Percentiles rank a stretch among this genome's conserved stretches.
Conservation (phyloP, 1,284 basidiomycete species). For the Termitomyces sp. region DNA sequence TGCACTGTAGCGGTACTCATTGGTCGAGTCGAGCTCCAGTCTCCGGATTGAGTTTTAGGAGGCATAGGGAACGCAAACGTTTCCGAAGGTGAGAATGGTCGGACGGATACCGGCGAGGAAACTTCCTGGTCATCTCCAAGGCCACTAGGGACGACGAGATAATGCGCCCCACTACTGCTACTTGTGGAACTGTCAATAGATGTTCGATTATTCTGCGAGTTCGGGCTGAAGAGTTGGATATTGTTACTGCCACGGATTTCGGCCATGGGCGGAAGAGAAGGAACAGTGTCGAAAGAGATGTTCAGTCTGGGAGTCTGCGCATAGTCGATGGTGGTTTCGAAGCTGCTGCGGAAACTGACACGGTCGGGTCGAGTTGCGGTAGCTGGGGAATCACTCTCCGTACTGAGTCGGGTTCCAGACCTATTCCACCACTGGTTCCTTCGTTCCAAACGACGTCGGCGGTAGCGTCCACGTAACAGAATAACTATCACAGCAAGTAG, state of each 20-base stretch:
- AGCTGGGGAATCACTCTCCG: slow-evolving; percentile 21
- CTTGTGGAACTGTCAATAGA: slow-evolving; percentile 36
- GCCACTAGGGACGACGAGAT: slow-evolving; percentile 29
- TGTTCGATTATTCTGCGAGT: slow-evolving; percentile 20
- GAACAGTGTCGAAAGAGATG: slow-evolving; percentile 20
- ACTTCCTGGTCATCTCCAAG: slow-evolving; percentile 19
- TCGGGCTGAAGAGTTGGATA: slow-evolving; percentile 12
- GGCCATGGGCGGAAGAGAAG: slow-evolving; percentile 42
- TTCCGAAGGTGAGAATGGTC: slow-evolving; percentile 60
- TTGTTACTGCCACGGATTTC: slow-evolving; percentile 31
- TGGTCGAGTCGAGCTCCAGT: slow-evolving; percentile 22
- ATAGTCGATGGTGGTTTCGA: slow-evolving; percentile 33
- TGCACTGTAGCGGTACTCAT: slow-evolving; percentile 17
- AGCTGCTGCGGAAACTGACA: slow-evolving; percentile 29
- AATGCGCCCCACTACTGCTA: slow-evolving; percentile 31
- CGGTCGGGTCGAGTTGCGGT: slow-evolving; percentile 12
- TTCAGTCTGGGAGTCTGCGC: slow-evolving; percentile 18
- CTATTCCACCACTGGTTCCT: slow-evolving; percentile 29
- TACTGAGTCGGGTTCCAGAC: slow-evolving; percentile 10
- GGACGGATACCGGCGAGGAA: slow-evolving; percentile 50
- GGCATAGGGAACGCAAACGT: slow-evolving; percentile 63
- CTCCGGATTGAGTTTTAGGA: slow-evolving; percentile 30
- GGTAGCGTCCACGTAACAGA: slow-evolving; percentile 27
- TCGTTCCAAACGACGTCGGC: slow-evolving; percentile 25
- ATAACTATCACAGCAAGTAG: slow-evolving; percentile 23